A percentile compares a stretch with the other conserved stretches of the same genome.
phyloP scores from a whole-genome alignment of 2,329 filamentous ascomycete species.

The Cytospora schulzeri region DNA sequence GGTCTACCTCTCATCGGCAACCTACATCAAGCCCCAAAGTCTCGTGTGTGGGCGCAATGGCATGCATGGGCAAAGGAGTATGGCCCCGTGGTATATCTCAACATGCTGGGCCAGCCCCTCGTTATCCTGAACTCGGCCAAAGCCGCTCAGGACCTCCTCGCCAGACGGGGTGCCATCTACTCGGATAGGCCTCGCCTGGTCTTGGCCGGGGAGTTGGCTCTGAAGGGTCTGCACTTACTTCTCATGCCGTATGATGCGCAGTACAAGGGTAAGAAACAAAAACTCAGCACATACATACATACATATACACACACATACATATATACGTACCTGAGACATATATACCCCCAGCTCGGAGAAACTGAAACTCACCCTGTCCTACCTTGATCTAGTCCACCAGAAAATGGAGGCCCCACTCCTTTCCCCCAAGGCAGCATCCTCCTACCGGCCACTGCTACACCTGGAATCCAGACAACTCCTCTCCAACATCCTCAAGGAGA shows the following conservation, averaged over 20 bases:
- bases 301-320: neutral
- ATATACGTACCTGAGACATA: neutral
- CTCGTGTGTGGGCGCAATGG: conserved; percentile 15
- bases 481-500: neutral
- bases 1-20: conserved; percentile 20
- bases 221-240: conserved; percentile 9
- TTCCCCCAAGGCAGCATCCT: conserved; percentile 4
- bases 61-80: conserved; percentile 30
- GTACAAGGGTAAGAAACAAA: conserved; percentile 19
- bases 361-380: conserved; percentile 6
- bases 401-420: conserved; percentile 18
- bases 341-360: neutral
- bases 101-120: conserved; percentile 41
- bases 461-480: conserved; percentile 19
- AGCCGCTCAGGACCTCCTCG: conserved; percentile 43
- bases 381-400: conserved; percentile 15
- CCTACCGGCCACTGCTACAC: conserved; percentile 14
- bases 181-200: conserved; percentile 44
- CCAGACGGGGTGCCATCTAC: conserved; percentile 44
- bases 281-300: neutral
- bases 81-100: conserved; percentile 37
- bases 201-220: conserved; percentile 24
- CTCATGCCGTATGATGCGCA: conserved; percentile 20
- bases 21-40: conserved; percentile 9
- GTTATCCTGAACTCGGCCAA: conserved; percentile 42